Percentiles rank a stretch among this genome's conserved stretches.
Evolutionary conservation across 2,329 filamentous ascomycete species (phyloP).

Genomic region (Amauroascus verrucosus): DNA sequence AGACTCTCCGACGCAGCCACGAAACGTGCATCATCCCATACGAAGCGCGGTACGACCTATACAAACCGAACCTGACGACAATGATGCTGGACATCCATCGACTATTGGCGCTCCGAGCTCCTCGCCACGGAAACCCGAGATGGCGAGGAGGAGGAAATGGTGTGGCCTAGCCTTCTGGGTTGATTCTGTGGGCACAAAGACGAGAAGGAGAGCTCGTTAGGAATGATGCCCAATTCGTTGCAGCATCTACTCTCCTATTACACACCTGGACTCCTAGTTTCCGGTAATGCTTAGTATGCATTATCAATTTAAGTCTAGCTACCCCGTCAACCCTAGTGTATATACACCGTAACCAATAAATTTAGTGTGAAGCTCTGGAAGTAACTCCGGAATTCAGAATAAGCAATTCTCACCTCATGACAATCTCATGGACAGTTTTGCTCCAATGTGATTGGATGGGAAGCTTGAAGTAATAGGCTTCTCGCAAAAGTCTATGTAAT

Average conservation of each 20-base stretch:
- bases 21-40: background rate
- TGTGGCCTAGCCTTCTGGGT: slow-evolving; percentile 3
- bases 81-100: background rate
- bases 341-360: background rate
- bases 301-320: background rate
- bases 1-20: background rate
- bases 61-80: background rate
- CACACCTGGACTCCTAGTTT: background rate
- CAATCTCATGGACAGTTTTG: background rate
- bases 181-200: background rate
- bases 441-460: background rate
- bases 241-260: background rate
- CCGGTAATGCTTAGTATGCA: background rate
- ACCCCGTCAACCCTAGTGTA: background rate
- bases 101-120: background rate
- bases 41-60: background rate
- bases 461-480: no score
- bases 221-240: background rate
- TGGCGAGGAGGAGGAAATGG: slow-evolving; percentile 1
- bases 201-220: slow-evolving; percentile 8
- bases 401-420: background rate
- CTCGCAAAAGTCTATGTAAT: no score
- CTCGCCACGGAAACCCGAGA: background rate
- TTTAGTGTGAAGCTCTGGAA: background rate
- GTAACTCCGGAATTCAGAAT: background rate